Percentiles rank a stretch among this genome's conserved stretches.
These are phyloP conservation scores for Leccinum broughii DNA, from an alignment of 768 basidiomycete genomes.

Conservation along the genomic window DNA sequence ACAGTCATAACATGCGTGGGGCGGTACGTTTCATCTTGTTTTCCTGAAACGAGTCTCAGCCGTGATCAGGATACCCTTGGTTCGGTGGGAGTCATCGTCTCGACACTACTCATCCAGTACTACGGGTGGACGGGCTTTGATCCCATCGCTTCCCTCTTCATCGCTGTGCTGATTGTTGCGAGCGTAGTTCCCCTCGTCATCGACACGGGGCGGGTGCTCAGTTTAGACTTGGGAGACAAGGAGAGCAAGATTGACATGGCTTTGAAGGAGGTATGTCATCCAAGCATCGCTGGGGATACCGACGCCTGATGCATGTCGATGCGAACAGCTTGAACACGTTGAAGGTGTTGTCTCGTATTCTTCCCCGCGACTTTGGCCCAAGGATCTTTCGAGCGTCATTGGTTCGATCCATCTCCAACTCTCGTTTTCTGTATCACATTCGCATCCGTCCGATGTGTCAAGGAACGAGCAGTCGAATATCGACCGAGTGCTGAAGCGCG, in stretches of 20 bases:
- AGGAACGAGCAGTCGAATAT: constrained; percentile 20
- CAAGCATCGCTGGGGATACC: neutral
- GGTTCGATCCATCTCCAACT: constrained; percentile 93
- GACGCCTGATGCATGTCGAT: constrained; percentile 1
- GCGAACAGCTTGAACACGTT: constrained; percentile 60
- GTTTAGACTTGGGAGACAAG: constrained; percentile 77
- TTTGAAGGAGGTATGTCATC: constrained; percentile 56
- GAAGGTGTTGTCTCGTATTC: constrained; percentile 83
- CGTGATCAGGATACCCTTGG: constrained; percentile 81
- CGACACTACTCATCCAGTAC: constrained; percentile 90
- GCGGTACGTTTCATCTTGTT: constrained; percentile 54
- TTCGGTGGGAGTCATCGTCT: constrained; percentile 96
- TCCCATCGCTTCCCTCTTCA: constrained; percentile 96
- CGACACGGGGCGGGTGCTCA: constrained; percentile 87
- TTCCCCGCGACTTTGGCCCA: constrained; percentile 91
- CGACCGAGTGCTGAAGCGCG: constrained; percentile 74
- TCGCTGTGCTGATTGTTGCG: constrained; percentile 91
- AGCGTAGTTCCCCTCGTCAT: constrained; percentile 95
- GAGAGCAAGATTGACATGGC: constrained; percentile 56
- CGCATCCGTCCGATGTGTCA: constrained; percentile 51
- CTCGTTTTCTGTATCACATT: constrained; percentile 55
- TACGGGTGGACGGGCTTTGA: constrained; percentile 99
- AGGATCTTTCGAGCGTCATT: constrained; percentile 80
- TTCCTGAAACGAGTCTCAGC: constrained; percentile 8
- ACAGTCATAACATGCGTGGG: constrained; percentile 98